Conservation (phyloP, 208 protist genomes). For the Acanthamoeba culbertsoni region DNA sequence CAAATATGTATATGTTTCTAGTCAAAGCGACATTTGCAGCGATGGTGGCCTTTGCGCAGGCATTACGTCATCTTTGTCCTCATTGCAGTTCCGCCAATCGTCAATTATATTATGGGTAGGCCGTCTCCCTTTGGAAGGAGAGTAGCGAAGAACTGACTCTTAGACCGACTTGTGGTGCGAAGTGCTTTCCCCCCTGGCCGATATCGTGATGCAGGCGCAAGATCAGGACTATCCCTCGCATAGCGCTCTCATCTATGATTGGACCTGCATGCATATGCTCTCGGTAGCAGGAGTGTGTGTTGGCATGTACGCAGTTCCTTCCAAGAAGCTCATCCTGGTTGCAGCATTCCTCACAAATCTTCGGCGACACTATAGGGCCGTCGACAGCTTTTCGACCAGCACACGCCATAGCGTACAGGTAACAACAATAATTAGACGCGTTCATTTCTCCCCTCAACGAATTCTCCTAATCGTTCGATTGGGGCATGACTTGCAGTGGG, state of each 20-base stretch:
- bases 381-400: conserved; percentile 6
- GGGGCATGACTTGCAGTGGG: not conserved
- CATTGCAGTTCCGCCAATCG: not conserved
- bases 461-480: not conserved
- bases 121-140: not conserved
- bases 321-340: not conserved
- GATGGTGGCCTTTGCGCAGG: not conserved
- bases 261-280: not conserved
- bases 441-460: not conserved
- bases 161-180: too few relatives aligned
- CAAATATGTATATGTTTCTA: not conserved
- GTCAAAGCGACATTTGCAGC: not conserved
- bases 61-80: not conserved
- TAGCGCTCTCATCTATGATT: not conserved
- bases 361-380: not conserved
- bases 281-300: not conserved
- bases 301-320: not conserved
- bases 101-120: not conserved
- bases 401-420: conserved; percentile 17
- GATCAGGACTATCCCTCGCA: conserved; percentile 18
- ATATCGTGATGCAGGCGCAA: too few relatives aligned
- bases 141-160: too few relatives aligned
- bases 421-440: too few relatives aligned
- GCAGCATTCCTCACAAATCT: not conserved
- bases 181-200: too few relatives aligned